Evolutionary conservation across 768 basidiomycete genomes (phyloP).

Genomic region (Butyriboletus loyo): DNA sequence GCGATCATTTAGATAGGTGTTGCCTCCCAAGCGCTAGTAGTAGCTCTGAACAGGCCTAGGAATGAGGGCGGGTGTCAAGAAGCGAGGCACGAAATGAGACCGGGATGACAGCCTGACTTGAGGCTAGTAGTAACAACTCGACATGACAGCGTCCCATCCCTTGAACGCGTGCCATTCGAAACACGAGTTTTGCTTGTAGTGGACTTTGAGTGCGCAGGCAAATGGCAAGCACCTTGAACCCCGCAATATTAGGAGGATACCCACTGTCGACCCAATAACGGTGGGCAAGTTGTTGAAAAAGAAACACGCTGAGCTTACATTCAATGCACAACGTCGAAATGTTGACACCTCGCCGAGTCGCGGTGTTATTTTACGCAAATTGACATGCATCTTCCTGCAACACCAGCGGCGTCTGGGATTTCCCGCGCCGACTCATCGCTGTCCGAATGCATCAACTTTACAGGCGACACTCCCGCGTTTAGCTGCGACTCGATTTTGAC

Average conservation of each 20-base stretch:
- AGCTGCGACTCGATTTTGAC: constrained; percentile 1
- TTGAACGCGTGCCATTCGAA: not conserved
- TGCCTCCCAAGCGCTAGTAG: not conserved
- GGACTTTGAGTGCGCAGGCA: not conserved
- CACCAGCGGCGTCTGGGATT: too few species aligned
- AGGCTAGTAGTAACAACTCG: not conserved
- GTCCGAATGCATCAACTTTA: too few species aligned
- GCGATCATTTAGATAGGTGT: not conserved
- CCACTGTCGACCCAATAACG: too few species aligned
- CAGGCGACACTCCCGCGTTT: too few species aligned
- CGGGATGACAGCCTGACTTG: not conserved
- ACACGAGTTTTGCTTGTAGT: not conserved
- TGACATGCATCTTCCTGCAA: too few species aligned
- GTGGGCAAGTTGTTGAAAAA: too few species aligned
- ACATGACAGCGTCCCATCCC: not conserved
- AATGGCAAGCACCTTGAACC: not conserved
- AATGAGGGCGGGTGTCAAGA: not conserved
- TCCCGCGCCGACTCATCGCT: too few species aligned
- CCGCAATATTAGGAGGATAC: too few species aligned
- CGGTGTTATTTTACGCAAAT: too few species aligned
- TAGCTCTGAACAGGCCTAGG: not conserved
- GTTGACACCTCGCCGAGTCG: too few species aligned
- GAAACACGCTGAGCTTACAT: too few species aligned
- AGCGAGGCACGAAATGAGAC: not conserved
- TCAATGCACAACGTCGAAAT: too few species aligned